phyloP scores from a whole-genome alignment of 306 rosid species.

The Ormosia emarginata region DNA sequence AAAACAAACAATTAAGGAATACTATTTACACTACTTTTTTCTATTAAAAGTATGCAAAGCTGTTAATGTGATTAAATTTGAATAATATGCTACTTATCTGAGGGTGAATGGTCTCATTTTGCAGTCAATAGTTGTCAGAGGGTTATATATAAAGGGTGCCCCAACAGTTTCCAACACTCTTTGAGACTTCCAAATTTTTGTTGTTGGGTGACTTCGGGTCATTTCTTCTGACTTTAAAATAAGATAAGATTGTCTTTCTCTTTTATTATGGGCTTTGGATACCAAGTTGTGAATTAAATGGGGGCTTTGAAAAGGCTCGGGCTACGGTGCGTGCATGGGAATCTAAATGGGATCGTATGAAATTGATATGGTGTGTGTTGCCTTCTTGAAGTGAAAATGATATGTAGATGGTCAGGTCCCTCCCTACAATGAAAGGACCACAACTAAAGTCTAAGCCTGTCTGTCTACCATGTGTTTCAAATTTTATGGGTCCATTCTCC shows the following conservation, averaged over 20 bases:
- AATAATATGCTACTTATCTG: background rate
- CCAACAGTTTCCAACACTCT: background rate
- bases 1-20: background rate
- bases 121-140: background rate
- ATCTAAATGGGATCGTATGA: background rate
- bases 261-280: background rate
- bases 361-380: background rate
- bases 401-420: background rate
- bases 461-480: background rate
- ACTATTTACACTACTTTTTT: background rate
- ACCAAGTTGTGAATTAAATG: background rate
- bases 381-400: background rate
- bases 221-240: background rate
- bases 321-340: background rate
- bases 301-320: background rate
- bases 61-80: background rate
- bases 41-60: background rate
- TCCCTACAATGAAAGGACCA: constrained; percentile 3
- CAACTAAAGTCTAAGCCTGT: constrained; percentile 3
- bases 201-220: too few relatives aligned
- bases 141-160: background rate
- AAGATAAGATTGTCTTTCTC: background rate
- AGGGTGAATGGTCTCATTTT: background rate
- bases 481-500: constrained; percentile 8
- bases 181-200: background rate